phyloP scores from a whole-genome alignment of 257 asterid genomes.

The Salvia rosmarinus region DNA sequence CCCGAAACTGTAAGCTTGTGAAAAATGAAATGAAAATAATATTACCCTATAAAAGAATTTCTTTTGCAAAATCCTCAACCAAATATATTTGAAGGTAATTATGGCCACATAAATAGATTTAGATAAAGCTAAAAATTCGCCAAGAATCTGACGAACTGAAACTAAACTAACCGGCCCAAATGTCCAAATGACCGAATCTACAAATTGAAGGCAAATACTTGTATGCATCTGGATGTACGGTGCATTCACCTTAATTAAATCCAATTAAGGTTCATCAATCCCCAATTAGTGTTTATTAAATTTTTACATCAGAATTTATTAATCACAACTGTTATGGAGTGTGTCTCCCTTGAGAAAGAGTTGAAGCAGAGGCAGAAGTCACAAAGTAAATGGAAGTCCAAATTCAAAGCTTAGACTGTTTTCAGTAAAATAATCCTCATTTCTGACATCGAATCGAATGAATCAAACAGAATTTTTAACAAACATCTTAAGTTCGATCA shows the following conservation, averaged over 20 bases:
- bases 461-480: not conserved
- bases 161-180: slow-evolving; percentile 11
- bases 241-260: too few relatives aligned
- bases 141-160: slow-evolving; percentile 14
- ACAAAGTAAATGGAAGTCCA: not conserved
- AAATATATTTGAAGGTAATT: not conserved
- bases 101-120: not conserved
- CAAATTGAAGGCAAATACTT: too few relatives aligned
- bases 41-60: not conserved
- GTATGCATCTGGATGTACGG: too few relatives aligned
- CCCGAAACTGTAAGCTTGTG: slow-evolving; percentile 24
- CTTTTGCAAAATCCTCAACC: not conserved
- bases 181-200: slow-evolving; percentile 10
- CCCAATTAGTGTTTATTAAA: too few relatives aligned
- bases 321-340: too few relatives aligned
- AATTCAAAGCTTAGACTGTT: not conserved
- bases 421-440: not conserved
- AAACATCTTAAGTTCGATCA: slow-evolving; percentile 2
- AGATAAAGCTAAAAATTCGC: slow-evolving; percentile 4
- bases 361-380: not conserved
- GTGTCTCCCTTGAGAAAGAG: not conserved
- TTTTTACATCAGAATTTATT: too few relatives aligned
- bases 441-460: slow-evolving; percentile 15
- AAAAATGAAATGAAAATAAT: slow-evolving; percentile 8
- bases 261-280: too few relatives aligned